phyloP scores from a whole-genome alignment of 1,284 basidiomycete genomes.

The Trametes hirsuta region DNA sequence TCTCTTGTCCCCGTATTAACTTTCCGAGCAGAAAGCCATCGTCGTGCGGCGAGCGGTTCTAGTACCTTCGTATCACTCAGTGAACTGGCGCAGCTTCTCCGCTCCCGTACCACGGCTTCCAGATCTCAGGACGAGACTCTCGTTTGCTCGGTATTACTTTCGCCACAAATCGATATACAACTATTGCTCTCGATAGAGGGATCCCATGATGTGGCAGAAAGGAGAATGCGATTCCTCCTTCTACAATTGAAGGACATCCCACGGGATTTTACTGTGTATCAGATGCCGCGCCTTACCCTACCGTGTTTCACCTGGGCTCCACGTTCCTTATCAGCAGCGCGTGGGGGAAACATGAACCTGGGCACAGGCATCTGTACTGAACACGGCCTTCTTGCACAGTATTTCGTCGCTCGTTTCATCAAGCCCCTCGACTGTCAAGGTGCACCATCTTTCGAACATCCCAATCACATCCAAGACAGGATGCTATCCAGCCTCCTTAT shows the following conservation, averaged over 20 bases:
- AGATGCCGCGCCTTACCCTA: not conserved
- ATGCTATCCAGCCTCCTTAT: too few relatives aligned
- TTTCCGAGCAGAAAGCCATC: not conserved
- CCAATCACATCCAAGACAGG: too few relatives aligned
- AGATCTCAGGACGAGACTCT: not conserved
- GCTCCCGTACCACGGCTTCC: not conserved
- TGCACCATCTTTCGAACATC: too few relatives aligned
- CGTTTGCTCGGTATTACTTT: not conserved
- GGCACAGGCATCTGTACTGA: too few relatives aligned
- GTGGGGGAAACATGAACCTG: too few relatives aligned
- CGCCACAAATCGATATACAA: not conserved
- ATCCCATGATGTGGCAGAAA: not conserved
- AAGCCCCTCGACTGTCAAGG: too few relatives aligned
- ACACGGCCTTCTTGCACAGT: too few relatives aligned
- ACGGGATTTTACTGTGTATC: not conserved
- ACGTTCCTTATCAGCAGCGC: not conserved
- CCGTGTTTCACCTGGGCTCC: not conserved
- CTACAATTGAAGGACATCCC: not conserved
- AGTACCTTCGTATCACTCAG: too few relatives aligned
- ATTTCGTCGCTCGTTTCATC: too few relatives aligned
- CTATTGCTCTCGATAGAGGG: not conserved
- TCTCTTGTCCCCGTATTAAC: not conserved
- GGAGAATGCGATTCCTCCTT: not conserved
- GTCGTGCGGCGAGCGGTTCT: too few relatives aligned
- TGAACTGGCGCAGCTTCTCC: not conserved